Conservation (phyloP, 441 rosid species). For the Populus hybrid region DNA sequence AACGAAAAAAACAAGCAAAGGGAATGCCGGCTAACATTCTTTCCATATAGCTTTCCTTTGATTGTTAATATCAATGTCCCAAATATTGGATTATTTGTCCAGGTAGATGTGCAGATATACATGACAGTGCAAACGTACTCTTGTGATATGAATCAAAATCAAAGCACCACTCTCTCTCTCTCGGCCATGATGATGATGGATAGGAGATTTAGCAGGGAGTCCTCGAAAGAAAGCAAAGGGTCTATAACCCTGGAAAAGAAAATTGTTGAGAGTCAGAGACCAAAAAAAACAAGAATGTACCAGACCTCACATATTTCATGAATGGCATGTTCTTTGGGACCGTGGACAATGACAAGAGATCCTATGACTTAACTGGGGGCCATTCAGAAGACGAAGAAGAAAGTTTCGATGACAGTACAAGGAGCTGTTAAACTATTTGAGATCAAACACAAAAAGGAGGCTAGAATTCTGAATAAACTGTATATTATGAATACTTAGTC, state of each 20-base stretch:
- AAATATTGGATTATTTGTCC: background rate
- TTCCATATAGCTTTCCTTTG: background rate
- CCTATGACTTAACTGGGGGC: slow-evolving; percentile 42
- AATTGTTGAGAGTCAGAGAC: slow-evolving; percentile 24
- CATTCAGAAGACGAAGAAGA: slow-evolving; percentile 16
- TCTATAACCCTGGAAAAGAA: slow-evolving; percentile 30
- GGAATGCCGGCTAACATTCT: background rate
- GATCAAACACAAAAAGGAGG: no score
- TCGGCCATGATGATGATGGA: slow-evolving; percentile 38
- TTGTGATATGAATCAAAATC: background rate
- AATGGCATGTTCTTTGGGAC: slow-evolving; percentile 65
- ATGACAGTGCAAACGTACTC: background rate
- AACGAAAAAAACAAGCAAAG: background rate
- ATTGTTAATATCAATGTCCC: background rate
- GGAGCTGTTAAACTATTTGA: slow-evolving; percentile 24
- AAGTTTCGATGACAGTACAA: slow-evolving; percentile 49
- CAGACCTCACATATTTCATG: slow-evolving; percentile 66
- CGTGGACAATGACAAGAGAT: slow-evolving; percentile 30
- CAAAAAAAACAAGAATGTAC: slow-evolving; percentile 16
- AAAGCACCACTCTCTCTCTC: background rate
- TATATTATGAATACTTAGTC: no score
- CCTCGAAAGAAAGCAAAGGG: slow-evolving; percentile 19
- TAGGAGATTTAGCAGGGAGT: slow-evolving; percentile 26
- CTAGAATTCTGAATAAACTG: no score
- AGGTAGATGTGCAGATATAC: background rate